These are phyloP conservation scores for Salix caprea DNA, from an alignment of 345 rosid genomes.

Conservation along the genomic window DNA sequence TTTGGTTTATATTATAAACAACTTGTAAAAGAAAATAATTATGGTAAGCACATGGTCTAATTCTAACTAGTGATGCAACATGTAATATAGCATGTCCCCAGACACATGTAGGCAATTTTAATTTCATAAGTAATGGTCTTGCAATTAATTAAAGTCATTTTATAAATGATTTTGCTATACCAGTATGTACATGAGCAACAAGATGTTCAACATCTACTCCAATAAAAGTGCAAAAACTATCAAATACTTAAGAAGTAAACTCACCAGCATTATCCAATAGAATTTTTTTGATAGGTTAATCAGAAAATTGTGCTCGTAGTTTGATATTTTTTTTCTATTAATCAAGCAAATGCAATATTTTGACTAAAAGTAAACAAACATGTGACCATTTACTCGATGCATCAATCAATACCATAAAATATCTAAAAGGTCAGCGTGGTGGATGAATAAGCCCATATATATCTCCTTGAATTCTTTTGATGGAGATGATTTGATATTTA, in stretches of 20 bases:
- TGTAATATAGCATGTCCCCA: conserved; percentile 5
- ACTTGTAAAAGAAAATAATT: no score
- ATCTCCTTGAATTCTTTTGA: no score
- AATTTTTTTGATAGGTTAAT: conserved; percentile 15
- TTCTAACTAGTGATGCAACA: not conserved
- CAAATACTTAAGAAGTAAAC: conserved; percentile 14
- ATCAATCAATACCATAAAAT: no score
- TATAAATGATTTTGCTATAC: not conserved
- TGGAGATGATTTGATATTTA: no score
- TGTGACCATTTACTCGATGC: no score
- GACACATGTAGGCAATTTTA: not conserved
- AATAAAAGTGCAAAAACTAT: not conserved
- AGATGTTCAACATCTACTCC: not conserved
- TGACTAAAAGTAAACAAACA: no score
- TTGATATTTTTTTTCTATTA: conserved; percentile 1
- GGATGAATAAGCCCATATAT: no score
- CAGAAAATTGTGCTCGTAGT: not conserved
- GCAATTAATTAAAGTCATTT: conserved; percentile 2
- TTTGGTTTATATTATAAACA: not conserved
- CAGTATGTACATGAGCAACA: conserved; percentile 1
- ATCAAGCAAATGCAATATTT: not conserved
- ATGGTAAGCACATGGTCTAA: no score
- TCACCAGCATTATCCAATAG: conserved; percentile 10
- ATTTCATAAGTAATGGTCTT: no score
- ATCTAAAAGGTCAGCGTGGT: no score